Conservation (phyloP, 108 stramenopile genomes). For the Mediolabrus comicus region DNA sequence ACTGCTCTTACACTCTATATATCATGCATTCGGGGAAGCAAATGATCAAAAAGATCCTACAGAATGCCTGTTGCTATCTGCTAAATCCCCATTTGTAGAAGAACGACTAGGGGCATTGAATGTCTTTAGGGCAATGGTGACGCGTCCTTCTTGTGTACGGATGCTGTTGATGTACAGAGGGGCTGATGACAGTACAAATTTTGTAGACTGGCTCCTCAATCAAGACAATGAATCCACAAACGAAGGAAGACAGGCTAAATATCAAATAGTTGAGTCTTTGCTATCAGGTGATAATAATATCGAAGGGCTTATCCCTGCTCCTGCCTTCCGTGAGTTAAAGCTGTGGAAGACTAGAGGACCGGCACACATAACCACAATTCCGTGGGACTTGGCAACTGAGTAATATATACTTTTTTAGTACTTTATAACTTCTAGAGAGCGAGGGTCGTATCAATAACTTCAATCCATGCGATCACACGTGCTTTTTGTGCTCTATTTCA, state of each 20-base stretch:
- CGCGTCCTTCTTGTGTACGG: constrained; percentile 17
- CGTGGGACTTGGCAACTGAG: constrained; percentile 39
- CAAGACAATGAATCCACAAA: constrained; percentile 27
- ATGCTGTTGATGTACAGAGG: constrained; percentile 18
- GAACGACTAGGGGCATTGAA: constrained; percentile 38
- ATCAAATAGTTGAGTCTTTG: constrained; percentile 30
- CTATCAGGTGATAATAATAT: constrained; percentile 15
- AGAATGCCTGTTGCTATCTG: constrained; percentile 29
- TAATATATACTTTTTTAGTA: background rate
- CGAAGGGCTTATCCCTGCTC: constrained; percentile 19
- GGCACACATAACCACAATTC: constrained; percentile 1
- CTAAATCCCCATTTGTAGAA: constrained; percentile 45
- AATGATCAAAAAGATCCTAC: constrained; percentile 29
- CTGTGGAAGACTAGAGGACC: constrained; percentile 26
- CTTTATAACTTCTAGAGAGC: background rate
- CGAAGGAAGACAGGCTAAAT: constrained; percentile 37
- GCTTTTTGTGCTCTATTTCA: background rate
- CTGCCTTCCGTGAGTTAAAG: constrained; percentile 22
- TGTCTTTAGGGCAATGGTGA: constrained; percentile 26
- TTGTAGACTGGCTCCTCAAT: constrained; percentile 34
- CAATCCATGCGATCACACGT: background rate
- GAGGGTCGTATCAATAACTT: no score
- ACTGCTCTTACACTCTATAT: constrained; percentile 24
- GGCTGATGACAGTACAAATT: constrained; percentile 1
- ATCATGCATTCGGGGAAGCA: constrained; percentile 37